phyloP scores from a whole-genome alignment of 2,329 filamentous ascomycete species.

The Rutstroemia sp. region DNA sequence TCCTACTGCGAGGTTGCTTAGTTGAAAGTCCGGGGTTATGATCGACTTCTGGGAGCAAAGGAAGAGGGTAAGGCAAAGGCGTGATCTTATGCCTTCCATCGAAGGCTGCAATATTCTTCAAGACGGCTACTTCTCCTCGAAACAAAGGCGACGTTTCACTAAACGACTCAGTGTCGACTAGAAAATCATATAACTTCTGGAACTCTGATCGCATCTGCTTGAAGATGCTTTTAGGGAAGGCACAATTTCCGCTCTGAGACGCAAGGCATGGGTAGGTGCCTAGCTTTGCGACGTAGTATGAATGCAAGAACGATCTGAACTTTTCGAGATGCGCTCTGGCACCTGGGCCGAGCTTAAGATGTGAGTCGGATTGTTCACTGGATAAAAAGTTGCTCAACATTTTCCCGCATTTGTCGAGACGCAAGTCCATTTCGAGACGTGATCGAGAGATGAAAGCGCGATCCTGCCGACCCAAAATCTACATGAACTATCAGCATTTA shows the following conservation, averaged over 20 bases:
- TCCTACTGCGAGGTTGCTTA: background rate
- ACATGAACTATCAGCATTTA: background rate
- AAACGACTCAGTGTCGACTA: slow-evolving; percentile 52
- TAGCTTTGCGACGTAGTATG: slow-evolving; percentile 58
- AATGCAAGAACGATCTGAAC: slow-evolving; percentile 62
- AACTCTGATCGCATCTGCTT: slow-evolving; percentile 62
- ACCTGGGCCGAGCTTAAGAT: slow-evolving; percentile 55
- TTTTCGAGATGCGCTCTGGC: slow-evolving; percentile 62
- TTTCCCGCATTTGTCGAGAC: slow-evolving; percentile 48
- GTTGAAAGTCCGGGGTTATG: slow-evolving; percentile 22
- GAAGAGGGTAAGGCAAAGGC: slow-evolving; percentile 57
- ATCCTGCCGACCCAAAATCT: slow-evolving; percentile 46
- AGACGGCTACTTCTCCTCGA: slow-evolving; percentile 60
- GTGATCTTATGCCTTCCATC: slow-evolving; percentile 52
- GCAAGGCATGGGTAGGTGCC: slow-evolving; percentile 61
- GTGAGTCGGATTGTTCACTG: slow-evolving; percentile 58
- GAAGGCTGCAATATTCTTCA: slow-evolving; percentile 62
- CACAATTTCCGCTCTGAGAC: slow-evolving; percentile 27
- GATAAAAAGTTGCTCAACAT: slow-evolving; percentile 63
- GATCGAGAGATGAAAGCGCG: slow-evolving; percentile 58
- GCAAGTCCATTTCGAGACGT: slow-evolving; percentile 56
- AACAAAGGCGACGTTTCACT: slow-evolving; percentile 41
- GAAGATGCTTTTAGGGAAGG: slow-evolving; percentile 53
- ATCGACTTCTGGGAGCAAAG: slow-evolving; percentile 48
- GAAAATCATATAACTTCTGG: slow-evolving; percentile 59